Conservation (phyloP, 345 rosid genomes). For the Populus ilicifolia region DNA sequence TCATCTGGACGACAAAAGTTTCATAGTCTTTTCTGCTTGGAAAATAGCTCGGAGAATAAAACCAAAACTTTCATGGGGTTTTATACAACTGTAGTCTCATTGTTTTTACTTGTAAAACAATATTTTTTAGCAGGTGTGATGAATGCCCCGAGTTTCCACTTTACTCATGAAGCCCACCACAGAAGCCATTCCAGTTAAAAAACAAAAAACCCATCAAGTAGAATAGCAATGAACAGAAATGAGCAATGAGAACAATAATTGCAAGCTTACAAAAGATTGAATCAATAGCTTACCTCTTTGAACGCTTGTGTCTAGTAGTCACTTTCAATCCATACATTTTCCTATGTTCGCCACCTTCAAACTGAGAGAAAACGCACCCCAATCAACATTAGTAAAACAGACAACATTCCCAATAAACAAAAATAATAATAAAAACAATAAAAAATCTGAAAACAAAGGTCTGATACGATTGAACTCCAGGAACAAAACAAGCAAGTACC, state of each 20-base stretch:
- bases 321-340: constrained; percentile 53
- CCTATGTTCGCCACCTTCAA: constrained; percentile 44
- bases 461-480: constrained; percentile 23
- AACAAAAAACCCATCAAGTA: constrained; percentile 27
- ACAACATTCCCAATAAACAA: constrained; percentile 11
- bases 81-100: constrained; percentile 1
- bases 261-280: constrained; percentile 26
- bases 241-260: constrained; percentile 13
- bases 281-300: constrained; percentile 59
- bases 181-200: constrained; percentile 28
- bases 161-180: constrained; percentile 2
- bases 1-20: constrained; percentile 20
- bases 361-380: constrained; percentile 34
- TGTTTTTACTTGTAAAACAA: constrained; percentile 11
- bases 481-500: constrained; percentile 18
- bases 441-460: constrained; percentile 8
- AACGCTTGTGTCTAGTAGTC: constrained; percentile 64
- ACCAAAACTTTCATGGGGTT: constrained; percentile 16
- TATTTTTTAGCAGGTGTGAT: constrained; percentile 3
- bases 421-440: neutral
- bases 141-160: constrained; percentile 18
- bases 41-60: constrained; percentile 10
- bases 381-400: constrained; percentile 15
- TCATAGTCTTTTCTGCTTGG: constrained; percentile 10
- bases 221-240: constrained; percentile 15